phyloP scores from a whole-genome alignment of 129 eudicot genomes.

The Centella asiatica region DNA sequence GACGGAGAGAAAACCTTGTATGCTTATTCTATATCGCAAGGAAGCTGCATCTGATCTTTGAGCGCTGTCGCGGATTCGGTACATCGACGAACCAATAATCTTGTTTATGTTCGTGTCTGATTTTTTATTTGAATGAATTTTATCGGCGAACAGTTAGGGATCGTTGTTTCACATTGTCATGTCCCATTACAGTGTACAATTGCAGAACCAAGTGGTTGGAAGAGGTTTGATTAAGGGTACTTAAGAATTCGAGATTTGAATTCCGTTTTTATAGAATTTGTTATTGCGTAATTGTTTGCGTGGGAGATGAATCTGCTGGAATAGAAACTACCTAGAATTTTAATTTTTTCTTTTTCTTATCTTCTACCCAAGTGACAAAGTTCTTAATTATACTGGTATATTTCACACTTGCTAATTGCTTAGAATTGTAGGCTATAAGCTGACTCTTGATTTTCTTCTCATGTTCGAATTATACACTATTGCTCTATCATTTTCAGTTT shows the following conservation, averaged over 20 bases:
- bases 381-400: neutral
- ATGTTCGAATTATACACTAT: neutral
- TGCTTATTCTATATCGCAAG: no score
- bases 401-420: neutral
- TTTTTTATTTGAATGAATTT: neutral
- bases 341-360: no score
- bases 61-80: no score
- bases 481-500: neutral
- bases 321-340: neutral
- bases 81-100: no score
- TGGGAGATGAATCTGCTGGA: no score
- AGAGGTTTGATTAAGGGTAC: neutral
- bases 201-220: neutral
- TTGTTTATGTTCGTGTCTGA: no score
- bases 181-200: neutral
- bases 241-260: no score
- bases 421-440: neutral
- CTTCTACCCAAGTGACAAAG: neutral
- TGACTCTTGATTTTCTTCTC: no score
- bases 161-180: neutral
- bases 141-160: neutral
- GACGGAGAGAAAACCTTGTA: no score
- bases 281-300: neutral
- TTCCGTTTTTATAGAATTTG: neutral
- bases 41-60: no score